Base-by-base conservation (phyloP, 306 rosid species). In the Medicago lupulina region DNA sequence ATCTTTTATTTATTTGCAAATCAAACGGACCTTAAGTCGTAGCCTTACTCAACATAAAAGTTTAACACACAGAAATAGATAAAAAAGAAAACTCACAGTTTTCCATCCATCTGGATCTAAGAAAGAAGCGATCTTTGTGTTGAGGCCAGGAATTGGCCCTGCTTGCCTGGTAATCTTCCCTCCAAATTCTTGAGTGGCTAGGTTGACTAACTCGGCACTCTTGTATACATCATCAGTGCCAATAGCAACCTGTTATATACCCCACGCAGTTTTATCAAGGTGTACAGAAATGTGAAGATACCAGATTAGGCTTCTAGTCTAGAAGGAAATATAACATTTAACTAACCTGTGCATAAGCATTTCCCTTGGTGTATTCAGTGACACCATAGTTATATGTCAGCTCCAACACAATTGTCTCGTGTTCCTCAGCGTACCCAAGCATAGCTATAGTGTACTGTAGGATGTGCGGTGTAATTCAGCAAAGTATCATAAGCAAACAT, bases 81-180 rank as follows among this genome's bases (percentile, higher is more conserved):
- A 28, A 4, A 16, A 59, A 40, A 39, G 34, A 77, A 67, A 39
- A 84, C 99, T 86, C 81, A 95, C 99, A 61, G 97, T 92, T 85
- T 95, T 95, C 99, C 99, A 92, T 59, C 98, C 98, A 87, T 95
- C 98, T 25, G 97, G 97, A 76, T 95, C 97, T 57, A 95, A 76
- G 86, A 95, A 95, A 82, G 97, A 53, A 68, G 87, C 78, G 59
- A 95, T 90, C 80, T 95, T 95, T 76, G 98, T 95, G 89, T 88
- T 90, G 59, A 95, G 17, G 61, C 98, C 97, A 6, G 97, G 96
- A 75, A 89, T 80, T 28, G 98, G 92, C 71, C 98, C 98, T 23
- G 98, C 86, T 74, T 89, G 91, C 70, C 96, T 86, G 54, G 97
- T 89, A 71, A 95, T 86, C 92, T 95, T 95, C 63, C 98, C 98